Base-by-base conservation (phyloP, 2,329 filamentous ascomycete genomes). In the Neonectria sp. region DNA sequence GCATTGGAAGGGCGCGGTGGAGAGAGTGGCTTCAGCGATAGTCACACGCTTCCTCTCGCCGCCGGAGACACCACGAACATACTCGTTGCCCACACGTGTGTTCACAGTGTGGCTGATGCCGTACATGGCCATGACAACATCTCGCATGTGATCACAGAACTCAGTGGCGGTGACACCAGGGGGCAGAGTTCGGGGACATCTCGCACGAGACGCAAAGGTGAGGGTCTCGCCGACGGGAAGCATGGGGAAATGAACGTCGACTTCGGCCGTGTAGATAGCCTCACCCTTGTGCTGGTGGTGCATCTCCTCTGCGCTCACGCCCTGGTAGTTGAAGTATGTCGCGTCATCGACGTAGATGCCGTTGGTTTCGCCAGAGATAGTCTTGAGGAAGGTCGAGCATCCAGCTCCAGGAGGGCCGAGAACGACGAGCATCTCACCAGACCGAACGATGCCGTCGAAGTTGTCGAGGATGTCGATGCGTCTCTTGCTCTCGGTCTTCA, bases 91-190 rank as follows among this genome's bases (percentile, higher is more conserved):
- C 3, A 66, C 63, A 7, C 63, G 63, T 3, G 63, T 66, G 58
- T 66, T 66, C 37, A 66, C 63, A 2, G 63, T 66, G 57, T 66
- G 63, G 53, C 58, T 62, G 29, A 66, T 66, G 53, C 63, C 63
- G 46, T 66, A 66, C 63, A 66, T 66, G 46, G 63, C 63, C 63
- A 66, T 66, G 40, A 66, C 59, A 5, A 66, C 63, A 6, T 66
- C 63, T 3, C 63, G 58, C 63, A 61, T 66, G 63, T 66, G 63
- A 53, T 66, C 63, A 24, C 63, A 66, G 46, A 66, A 66, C 31
- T 61, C 53, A 2, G 33, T 15, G 1, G 58, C 25, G 0, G 63
- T 61, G 17, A 66, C 31, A 12, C 63, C 63, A 6, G 49, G 53
- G 6, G 63, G 63, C 12, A 66, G 53, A 25, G 55, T 66, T 13